A percentile compares a stretch with the other conserved stretches of the same genome.
Evolutionary conservation across 1,284 basidiomycete species (phyloP).

Genomic region (Rhodotorula sp.): DNA sequence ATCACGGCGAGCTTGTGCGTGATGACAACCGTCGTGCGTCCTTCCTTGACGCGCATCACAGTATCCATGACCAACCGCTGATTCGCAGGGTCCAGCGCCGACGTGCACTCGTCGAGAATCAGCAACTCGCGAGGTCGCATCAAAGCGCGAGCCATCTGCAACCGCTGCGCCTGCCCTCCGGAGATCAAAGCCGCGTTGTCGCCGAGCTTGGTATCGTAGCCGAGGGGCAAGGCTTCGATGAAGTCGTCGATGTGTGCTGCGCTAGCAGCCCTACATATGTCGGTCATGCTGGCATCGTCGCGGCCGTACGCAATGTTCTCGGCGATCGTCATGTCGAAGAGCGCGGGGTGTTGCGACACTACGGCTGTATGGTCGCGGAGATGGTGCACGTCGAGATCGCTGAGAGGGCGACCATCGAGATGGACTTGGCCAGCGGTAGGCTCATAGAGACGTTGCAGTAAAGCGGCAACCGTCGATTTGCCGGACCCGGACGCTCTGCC

Average conservation of each 20-base stretch:
- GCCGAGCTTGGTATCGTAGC: constrained; percentile 82
- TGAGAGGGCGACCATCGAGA: constrained; percentile 59
- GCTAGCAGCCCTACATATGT: constrained; percentile 59
- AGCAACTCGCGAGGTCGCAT: constrained; percentile 71
- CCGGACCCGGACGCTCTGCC: constrained; percentile 74
- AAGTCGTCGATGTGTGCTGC: constrained; percentile 84
- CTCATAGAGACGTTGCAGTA: constrained; percentile 84
- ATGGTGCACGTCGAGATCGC: constrained; percentile 63
- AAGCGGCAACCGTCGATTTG: constrained; percentile 78
- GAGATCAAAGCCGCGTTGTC: constrained; percentile 85
- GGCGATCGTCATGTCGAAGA: constrained; percentile 79
- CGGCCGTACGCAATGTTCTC: constrained; percentile 84
- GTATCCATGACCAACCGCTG: constrained; percentile 77
- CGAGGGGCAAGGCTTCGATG: constrained; percentile 71
- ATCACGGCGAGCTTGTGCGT: constrained; percentile 92
- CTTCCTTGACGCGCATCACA: constrained; percentile 62
- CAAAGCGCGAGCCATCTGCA: constrained; percentile 88
- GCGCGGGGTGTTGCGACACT: constrained; percentile 77
- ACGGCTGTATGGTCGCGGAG: constrained; percentile 80
- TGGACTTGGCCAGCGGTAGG: constrained; percentile 64
- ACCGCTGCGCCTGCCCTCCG: constrained; percentile 89
- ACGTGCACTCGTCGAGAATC: constrained; percentile 92
- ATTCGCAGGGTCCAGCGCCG: constrained; percentile 80
- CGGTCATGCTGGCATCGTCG: neutral
- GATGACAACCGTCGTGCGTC: constrained; percentile 81